Conservation (phyloP, 192 early-diverging fungal species). For the Coemansia sp. region DNA sequence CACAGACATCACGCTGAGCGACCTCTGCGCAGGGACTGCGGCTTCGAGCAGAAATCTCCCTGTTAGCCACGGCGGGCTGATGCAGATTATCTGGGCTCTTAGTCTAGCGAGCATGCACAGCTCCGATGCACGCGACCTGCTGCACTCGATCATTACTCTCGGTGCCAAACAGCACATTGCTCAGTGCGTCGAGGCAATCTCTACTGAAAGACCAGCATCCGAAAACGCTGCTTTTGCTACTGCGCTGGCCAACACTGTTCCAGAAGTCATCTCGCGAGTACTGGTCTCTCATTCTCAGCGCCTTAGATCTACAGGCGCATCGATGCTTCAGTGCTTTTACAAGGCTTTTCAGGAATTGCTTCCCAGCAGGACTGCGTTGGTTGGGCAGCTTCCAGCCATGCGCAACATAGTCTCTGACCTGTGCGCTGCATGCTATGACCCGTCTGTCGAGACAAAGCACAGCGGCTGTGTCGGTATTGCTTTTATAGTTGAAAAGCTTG, state of each 20-base stretch:
- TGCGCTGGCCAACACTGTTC: conserved; percentile 25
- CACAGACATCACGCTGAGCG: conserved; percentile 14
- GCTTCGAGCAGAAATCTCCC: conserved; percentile 12
- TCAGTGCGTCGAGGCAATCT: conserved; percentile 27
- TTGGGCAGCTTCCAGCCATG: conserved; percentile 50
- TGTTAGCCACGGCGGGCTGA: conserved; percentile 21
- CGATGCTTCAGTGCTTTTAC: conserved; percentile 37
- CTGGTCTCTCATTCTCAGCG: conserved; percentile 28
- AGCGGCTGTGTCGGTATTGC: conserved; percentile 91
- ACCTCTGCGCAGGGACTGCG: conserved; percentile 8
- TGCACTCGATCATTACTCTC: conserved; percentile 21
- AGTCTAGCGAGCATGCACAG: conserved; percentile 35
- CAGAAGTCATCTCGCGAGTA: conserved; percentile 39
- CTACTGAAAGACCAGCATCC: neutral
- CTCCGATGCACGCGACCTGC: conserved; percentile 22
- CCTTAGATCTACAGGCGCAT: conserved; percentile 18
- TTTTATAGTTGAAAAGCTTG: conserved; percentile 76
- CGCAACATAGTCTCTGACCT: conserved; percentile 74
- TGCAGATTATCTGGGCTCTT: conserved; percentile 41
- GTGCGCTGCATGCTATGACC: conserved; percentile 89
- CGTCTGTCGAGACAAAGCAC: conserved; percentile 81
- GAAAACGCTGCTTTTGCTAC: neutral
- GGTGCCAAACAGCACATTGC: conserved; percentile 40
- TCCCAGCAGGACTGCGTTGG: conserved; percentile 9
- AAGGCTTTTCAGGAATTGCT: conserved; percentile 21